Conservation (phyloP, 352 stramenopile genomes). For the Globisporangium spinosum region DNA sequence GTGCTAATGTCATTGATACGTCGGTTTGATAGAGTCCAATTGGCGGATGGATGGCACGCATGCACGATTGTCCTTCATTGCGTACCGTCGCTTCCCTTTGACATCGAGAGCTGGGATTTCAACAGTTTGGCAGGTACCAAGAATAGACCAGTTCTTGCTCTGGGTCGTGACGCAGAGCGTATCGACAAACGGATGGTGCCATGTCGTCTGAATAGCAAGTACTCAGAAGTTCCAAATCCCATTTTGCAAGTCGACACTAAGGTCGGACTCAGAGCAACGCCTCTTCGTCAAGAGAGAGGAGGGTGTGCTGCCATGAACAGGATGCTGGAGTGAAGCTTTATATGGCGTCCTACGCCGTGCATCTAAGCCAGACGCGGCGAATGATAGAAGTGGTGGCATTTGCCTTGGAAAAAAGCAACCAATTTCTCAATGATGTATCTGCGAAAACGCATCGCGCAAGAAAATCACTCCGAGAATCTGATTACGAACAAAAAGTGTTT, state of each 20-base stretch:
- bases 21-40: neutral
- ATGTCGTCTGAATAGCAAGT: neutral
- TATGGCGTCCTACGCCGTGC: neutral
- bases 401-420: too few species aligned
- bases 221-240: neutral
- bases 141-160: neutral
- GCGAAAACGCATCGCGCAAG: too few species aligned
- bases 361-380: neutral
- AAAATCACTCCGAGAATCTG: too few species aligned
- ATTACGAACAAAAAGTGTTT: too few species aligned
- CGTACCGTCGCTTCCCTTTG: neutral
- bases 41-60: neutral
- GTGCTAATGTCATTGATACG: neutral
- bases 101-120: neutral
- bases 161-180: neutral
- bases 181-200: neutral
- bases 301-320: neutral
- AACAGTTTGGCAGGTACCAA: neutral
- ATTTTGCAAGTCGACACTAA: neutral
- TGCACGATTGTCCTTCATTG: neutral
- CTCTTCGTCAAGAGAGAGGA: neutral
- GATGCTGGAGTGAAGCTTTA: neutral
- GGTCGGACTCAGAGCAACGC: neutral
- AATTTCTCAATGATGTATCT: too few species aligned
- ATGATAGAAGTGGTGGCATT: neutral